phyloP scores from a whole-genome alignment of 73 alveolate genomes.

The Blepharisma stoltei region DNA sequence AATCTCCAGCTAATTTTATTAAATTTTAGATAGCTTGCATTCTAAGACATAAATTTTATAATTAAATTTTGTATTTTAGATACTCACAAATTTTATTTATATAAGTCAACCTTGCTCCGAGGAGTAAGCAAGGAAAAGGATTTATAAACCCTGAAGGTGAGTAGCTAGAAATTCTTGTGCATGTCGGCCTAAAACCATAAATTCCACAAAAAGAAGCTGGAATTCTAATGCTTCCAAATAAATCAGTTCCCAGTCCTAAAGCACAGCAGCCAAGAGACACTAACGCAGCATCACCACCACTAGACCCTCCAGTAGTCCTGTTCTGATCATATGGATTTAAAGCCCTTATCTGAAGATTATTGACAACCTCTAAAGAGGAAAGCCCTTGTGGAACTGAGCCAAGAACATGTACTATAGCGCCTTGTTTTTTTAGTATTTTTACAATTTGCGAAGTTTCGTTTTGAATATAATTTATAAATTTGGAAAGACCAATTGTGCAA shows the following conservation, averaged over 20 bases:
- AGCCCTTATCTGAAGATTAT: conserved; percentile 65
- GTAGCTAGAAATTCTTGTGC: conserved; percentile 46
- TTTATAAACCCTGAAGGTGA: no score
- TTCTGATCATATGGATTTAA: conserved; percentile 60
- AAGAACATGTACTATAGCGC: conserved; percentile 81
- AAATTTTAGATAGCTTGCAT: no score
- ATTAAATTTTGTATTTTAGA: no score
- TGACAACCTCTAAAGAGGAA: conserved; percentile 59
- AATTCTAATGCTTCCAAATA: conserved; percentile 75
- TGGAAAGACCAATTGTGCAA: background rate
- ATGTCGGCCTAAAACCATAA: conserved; percentile 74
- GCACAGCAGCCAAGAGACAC: conserved; percentile 63
- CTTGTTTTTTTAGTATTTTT: conserved; percentile 35
- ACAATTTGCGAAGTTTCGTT: background rate
- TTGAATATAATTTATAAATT: background rate
- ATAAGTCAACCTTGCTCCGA: no score
- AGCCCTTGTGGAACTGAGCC: conserved; percentile 70
- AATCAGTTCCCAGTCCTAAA: conserved; percentile 73
- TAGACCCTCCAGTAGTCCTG: conserved; percentile 82
- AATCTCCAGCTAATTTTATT: no score
- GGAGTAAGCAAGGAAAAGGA: no score
- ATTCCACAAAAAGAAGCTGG: conserved; percentile 77
- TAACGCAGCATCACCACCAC: conserved; percentile 84
- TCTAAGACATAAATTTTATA: no score
- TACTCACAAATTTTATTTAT: no score